These are phyloP conservation scores for Suhomyces terraborum DNA, from an alignment of 1,139 yeast species.

Conservation along the genomic window DNA sequence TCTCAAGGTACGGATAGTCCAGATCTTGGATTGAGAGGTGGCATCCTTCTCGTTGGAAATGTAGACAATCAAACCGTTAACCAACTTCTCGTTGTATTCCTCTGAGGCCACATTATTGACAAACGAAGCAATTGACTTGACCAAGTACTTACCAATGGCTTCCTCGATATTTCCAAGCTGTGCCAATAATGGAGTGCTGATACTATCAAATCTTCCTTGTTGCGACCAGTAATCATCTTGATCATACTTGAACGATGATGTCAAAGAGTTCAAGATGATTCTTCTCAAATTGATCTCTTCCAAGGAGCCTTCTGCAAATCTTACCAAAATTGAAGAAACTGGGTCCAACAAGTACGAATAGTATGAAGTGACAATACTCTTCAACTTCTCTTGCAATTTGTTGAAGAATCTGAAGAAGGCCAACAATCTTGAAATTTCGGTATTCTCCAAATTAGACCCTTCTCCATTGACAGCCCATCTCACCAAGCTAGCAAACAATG, in stretches of 20 bases:
- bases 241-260: conserved; percentile 81
- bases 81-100: conserved; percentile 66
- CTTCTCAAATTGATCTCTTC: conserved; percentile 64
- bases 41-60: conserved; percentile 39
- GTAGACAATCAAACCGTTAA: conserved; percentile 39
- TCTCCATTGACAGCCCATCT: conserved; percentile 93
- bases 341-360: conserved; percentile 83
- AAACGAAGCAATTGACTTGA: conserved; percentile 75
- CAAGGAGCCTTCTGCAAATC: conserved; percentile 46
- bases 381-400: conserved; percentile 78
- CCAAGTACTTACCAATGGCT: conserved; percentile 72
- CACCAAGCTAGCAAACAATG: conserved; percentile 82
- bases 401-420: conserved; percentile 88
- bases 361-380: conserved; percentile 85
- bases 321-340: conserved; percentile 54
- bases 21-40: conserved; percentile 55
- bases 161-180: conserved; percentile 72
- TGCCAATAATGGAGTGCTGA: conserved; percentile 59
- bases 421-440: conserved; percentile 56
- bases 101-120: conserved; percentile 76
- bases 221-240: conserved; percentile 95
- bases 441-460: conserved; percentile 51
- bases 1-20: conserved; percentile 82
- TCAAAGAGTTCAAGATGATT: conserved; percentile 67
- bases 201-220: conserved; percentile 76